A percentile compares a stretch with the other conserved stretches of the same genome.
phyloP scores from a whole-genome alignment of 257 asterid genomes.

The Asclepias syriaca region DNA sequence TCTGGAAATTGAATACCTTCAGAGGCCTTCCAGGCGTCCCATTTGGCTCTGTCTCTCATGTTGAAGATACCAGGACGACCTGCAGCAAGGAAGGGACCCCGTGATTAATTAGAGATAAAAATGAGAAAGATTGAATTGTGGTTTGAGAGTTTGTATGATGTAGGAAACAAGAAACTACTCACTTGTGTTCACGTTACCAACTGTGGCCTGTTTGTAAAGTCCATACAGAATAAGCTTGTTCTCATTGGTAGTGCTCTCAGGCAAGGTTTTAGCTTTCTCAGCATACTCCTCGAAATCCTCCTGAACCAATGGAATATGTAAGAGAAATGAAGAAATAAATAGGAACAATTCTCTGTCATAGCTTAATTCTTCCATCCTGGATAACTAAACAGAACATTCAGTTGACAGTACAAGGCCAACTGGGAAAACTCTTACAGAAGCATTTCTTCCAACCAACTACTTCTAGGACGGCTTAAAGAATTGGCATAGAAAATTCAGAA shows the following conservation, averaged over 20 bases:
- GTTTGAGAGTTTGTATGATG: background rate
- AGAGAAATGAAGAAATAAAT: background rate
- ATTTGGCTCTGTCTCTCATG: constrained; percentile 83
- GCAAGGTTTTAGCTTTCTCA: constrained; percentile 81
- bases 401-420: background rate
- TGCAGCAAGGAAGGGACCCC: constrained; percentile 25
- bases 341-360: background rate
- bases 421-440: background rate
- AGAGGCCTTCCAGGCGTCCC: constrained; percentile 99
- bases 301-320: constrained; percentile 26
- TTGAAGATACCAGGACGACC: constrained; percentile 88
- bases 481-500: background rate
- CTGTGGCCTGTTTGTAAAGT: constrained; percentile 78
- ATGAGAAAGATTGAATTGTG: background rate
- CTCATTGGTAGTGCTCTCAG: constrained; percentile 63
- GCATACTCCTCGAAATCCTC: constrained; percentile 92
- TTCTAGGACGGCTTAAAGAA: background rate
- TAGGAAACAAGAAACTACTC: constrained; percentile 17
- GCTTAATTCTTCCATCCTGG: background rate
- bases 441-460: background rate
- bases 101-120: background rate
- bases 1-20: constrained; percentile 49
- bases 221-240: constrained; percentile 76
- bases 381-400: background rate
- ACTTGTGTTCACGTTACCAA: constrained; percentile 76